These are phyloP conservation scores for Chlorella vulgaris DNA, from an alignment of 139 green algal genomes.

Conservation along the genomic window DNA sequence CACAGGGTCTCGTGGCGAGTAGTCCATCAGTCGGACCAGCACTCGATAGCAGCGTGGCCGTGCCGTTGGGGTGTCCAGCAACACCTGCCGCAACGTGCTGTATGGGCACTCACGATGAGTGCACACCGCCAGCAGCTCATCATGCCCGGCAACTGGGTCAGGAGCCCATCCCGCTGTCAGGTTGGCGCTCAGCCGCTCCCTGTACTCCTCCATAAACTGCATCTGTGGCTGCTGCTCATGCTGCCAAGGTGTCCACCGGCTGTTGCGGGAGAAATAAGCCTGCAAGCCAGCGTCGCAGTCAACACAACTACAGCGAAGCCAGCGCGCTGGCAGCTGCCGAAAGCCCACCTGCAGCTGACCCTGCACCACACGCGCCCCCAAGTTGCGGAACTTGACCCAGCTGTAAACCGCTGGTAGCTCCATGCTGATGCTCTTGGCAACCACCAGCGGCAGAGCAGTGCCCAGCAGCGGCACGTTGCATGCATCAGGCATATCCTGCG, in stretches of 20 bases:
- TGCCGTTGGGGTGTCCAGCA: constrained; percentile 4
- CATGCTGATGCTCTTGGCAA: background rate
- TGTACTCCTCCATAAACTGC: constrained; percentile 15
- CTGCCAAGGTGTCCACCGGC: constrained; percentile 37
- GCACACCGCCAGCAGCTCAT: constrained; percentile 16
- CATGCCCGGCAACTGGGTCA: background rate
- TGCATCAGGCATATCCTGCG: constrained; percentile 3
- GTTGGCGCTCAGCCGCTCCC: constrained; percentile 29
- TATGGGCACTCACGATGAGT: constrained; percentile 17
- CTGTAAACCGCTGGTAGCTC: constrained; percentile 9
- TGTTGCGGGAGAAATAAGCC: constrained; percentile 27
- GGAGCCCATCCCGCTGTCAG: constrained; percentile 19
- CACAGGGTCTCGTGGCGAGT: constrained; percentile 12
- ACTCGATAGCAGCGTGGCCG: constrained; percentile 33
- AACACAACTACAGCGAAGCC: too few species aligned
- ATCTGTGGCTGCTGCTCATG: constrained; percentile 16
- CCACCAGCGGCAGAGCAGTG: constrained; percentile 46
- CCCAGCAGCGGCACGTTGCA: constrained; percentile 32
- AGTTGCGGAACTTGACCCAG: constrained; percentile 58
- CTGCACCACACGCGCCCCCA: constrained; percentile 32
- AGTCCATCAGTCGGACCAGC: constrained; percentile 36
- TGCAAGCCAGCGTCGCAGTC: background rate
- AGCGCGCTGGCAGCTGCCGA: background rate
- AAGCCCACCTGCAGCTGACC: constrained; percentile 47
- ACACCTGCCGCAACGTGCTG: constrained; percentile 36